Conservation (phyloP, 176 grass and related monocot species). For the Eremochloa ophiuroides region DNA sequence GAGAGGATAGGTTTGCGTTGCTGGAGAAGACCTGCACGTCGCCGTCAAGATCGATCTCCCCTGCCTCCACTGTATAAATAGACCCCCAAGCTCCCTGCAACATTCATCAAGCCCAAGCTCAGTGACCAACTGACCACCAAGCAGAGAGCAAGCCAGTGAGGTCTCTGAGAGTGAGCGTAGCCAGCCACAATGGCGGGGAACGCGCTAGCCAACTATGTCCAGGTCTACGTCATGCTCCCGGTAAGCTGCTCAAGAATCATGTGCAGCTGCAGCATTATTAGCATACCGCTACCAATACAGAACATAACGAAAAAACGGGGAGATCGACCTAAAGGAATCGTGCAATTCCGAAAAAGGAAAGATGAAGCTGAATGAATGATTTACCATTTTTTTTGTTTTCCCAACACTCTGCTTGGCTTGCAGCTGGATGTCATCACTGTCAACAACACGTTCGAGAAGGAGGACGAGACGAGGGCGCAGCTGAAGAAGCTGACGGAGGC, state of each 20-base stretch:
- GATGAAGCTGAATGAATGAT: neutral
- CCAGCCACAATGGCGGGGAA: slow-evolving; percentile 24
- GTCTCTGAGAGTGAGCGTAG: neutral
- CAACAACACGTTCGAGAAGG: slow-evolving; percentile 47
- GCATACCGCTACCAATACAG: neutral
- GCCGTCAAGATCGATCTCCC: neutral
- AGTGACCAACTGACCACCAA: slow-evolving; percentile 17
- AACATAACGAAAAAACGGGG: neutral
- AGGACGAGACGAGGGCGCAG: slow-evolving; percentile 38
- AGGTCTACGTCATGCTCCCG: slow-evolving; percentile 64
- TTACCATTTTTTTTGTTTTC: neutral
- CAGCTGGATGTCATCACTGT: slow-evolving; percentile 47
- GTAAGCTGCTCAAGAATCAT: slow-evolving; percentile 41
- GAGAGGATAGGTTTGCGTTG: neutral
- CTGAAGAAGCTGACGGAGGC: slow-evolving; percentile 50
- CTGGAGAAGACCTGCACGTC: neutral
- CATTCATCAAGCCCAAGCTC: slow-evolving; percentile 18
- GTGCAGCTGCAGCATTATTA: neutral
- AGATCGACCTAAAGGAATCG: neutral
- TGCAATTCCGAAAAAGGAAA: neutral
- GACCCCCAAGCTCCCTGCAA: neutral
- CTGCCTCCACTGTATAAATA: slow-evolving; percentile 35
- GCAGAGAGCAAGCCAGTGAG: neutral
- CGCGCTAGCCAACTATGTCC: slow-evolving; percentile 60
- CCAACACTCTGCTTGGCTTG: neutral